Base-by-base conservation (phyloP, 2,329 filamentous ascomycete genomes). In the Eutypa lata region DNA sequence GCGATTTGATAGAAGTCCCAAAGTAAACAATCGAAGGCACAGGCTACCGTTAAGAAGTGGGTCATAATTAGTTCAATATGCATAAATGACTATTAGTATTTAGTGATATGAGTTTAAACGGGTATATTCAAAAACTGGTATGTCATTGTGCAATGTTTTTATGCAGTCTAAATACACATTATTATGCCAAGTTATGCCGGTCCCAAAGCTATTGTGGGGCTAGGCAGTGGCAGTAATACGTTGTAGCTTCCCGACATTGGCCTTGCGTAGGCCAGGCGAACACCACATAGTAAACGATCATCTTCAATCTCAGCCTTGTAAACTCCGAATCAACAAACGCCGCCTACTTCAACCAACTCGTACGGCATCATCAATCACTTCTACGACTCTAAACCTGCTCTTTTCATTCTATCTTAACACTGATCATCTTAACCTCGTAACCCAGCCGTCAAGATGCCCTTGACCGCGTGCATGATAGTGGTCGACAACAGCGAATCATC, bases 381-480 rank as follows among this genome's bases (percentile, higher is more conserved):
- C n/a, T n/a, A n/a, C n/a, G n/a, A n/a, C n/a, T n/a, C n/a, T n/a
- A n/a, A n/a, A n/a, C n/a, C n/a, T n/a, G n/a, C 10, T 31, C 26
- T 31, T 31, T 38, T 38, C n/a, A 16, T 35, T 35, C 31, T 35
- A 35, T 35, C 31, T 14, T 7, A 7, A 35, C 31, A 35, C 31
- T 8, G 7, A 38, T 7, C 35, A 43, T 46, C 26, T 52, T 40
- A 21, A 31, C 40, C 48, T 21, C 53, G 54, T 43, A 48, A 38
- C n/a, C 24, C 47, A 59, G 65, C 73, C 73, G 75, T 73, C 85
- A 92, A 81, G 69, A 99, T 99, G 94, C 90, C 88, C 76, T 87
- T 99, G 75, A 94, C 99, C 86, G 95, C 94, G 78, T 95, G 96
- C 59, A 97, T 99, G 92, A 90, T 99, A 74, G 87, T 97, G 82